Percentiles rank a stretch among this genome's conserved stretches.
Evolutionary conservation across 768 basidiomycete genomes (phyloP).

Genomic region (Podaxis rugospora): DNA sequence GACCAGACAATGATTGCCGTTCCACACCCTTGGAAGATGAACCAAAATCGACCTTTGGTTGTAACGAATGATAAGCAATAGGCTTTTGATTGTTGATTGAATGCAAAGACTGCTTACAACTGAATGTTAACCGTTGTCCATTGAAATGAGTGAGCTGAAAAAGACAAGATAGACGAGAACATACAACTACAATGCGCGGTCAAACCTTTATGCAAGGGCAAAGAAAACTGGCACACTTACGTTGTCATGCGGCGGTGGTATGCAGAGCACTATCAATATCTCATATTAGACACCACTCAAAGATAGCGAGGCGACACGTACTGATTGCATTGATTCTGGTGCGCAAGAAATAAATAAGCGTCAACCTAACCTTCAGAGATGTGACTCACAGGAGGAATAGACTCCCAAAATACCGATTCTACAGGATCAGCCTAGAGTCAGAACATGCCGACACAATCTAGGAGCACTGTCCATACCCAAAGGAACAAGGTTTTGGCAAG

Average conservation of each 20-base stretch:
- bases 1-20: slow-evolving; percentile 22
- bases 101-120: neutral
- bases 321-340: slow-evolving; percentile 1
- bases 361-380: neutral
- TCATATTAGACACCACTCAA: neutral
- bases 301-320: neutral
- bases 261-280: neutral
- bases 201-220: neutral
- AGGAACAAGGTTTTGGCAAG: slow-evolving; percentile 22
- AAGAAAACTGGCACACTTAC: neutral
- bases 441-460: neutral
- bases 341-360: neutral
- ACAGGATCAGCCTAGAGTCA: neutral
- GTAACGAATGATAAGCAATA: neutral
- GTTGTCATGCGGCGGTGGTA: neutral
- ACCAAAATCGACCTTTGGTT: slow-evolving; percentile 17
- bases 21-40: slow-evolving; percentile 18
- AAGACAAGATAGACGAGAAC: neutral
- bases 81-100: neutral
- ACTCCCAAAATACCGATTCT: slow-evolving; percentile 28
- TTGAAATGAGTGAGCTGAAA: neutral
- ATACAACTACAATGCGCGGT: neutral
- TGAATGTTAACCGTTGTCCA: neutral
- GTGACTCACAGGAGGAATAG: slow-evolving; percentile 20
- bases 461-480: slow-evolving; percentile 15